phyloP scores from a whole-genome alignment of 345 rosid genomes.

The Carallia brachiata region DNA sequence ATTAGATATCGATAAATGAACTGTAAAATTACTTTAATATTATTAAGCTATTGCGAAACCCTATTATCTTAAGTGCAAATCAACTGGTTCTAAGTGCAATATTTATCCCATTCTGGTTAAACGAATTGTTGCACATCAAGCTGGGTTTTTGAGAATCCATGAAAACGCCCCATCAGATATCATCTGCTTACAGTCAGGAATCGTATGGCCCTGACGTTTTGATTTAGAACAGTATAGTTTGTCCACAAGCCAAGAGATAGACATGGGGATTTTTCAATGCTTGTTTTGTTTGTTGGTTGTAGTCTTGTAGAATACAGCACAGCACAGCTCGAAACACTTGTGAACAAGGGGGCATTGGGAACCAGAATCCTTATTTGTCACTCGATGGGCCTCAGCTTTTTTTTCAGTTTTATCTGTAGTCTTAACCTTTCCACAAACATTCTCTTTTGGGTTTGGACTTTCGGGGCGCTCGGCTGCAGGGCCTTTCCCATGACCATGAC shows the following conservation, averaged over 20 bases:
- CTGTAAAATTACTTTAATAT: too few relatives aligned
- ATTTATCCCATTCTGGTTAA: too few relatives aligned
- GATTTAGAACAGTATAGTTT: neutral
- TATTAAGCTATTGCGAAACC: too few relatives aligned
- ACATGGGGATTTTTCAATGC: neutral
- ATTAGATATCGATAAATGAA: too few relatives aligned
- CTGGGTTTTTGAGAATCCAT: too few relatives aligned
- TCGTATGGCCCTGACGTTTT: neutral
- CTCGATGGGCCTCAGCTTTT: conserved; percentile 21
- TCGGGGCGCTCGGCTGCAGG: neutral
- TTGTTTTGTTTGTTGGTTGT: neutral
- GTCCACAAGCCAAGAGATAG: neutral
- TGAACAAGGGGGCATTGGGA: conserved; percentile 16
- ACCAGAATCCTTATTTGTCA: conserved; percentile 30
- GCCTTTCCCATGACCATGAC: neutral
- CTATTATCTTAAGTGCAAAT: too few relatives aligned
- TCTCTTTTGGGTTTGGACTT: conserved; percentile 14
- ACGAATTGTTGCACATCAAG: too few relatives aligned
- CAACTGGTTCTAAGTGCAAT: too few relatives aligned
- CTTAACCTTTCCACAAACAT: conserved; percentile 22
- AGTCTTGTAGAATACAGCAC: conserved; percentile 6
- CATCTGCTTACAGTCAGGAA: too few relatives aligned
- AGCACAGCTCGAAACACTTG: neutral
- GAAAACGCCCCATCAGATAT: too few relatives aligned
- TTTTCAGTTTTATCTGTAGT: conserved; percentile 13